Conservation (phyloP, 495 filamentous ascomycete genomes). For the Lasiosphaeriaceae sp. region DNA sequence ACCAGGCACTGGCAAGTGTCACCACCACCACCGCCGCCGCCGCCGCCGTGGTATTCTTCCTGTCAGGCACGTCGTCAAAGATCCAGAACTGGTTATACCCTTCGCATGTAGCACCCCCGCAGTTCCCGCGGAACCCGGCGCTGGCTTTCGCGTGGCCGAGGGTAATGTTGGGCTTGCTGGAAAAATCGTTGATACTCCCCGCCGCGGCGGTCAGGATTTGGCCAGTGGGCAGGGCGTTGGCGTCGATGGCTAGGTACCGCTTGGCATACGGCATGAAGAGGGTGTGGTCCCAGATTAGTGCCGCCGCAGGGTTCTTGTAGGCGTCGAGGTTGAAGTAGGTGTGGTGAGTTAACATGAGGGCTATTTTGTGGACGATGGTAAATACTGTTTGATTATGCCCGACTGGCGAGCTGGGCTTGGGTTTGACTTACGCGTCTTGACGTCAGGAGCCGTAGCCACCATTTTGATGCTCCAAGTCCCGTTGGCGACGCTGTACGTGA, state of each 20-base stretch:
- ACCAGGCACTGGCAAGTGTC: constrained; percentile 48
- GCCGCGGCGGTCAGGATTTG: constrained; percentile 51
- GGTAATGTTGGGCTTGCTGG: constrained; percentile 51
- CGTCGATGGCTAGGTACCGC: constrained; percentile 60
- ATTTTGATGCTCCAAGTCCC: constrained; percentile 46
- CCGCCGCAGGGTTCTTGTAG: constrained; percentile 52
- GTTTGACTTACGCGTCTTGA: constrained; percentile 38
- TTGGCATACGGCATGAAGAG: constrained; percentile 64
- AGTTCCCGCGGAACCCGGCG: constrained; percentile 52
- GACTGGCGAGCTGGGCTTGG: no score
- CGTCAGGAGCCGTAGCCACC: constrained; percentile 33
- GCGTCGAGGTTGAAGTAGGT: constrained; percentile 82
- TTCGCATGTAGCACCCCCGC: constrained; percentile 61
- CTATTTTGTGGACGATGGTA: constrained; percentile 20
- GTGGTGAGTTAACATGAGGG: constrained; percentile 67
- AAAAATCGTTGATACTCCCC: constrained; percentile 63
- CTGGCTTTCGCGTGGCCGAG: constrained; percentile 57
- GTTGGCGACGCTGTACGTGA: constrained; percentile 57
- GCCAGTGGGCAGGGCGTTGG: constrained; percentile 65
- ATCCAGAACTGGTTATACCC: constrained; percentile 73
- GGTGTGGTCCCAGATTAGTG: constrained; percentile 60
- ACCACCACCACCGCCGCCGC: constrained; percentile 54
- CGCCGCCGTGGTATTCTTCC: no score
- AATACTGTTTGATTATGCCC: no score
- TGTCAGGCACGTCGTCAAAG: constrained; percentile 48